phyloP scores from a whole-genome alignment of 371 early-diverging fungal species.

The Syncephalastrum monosporum region DNA sequence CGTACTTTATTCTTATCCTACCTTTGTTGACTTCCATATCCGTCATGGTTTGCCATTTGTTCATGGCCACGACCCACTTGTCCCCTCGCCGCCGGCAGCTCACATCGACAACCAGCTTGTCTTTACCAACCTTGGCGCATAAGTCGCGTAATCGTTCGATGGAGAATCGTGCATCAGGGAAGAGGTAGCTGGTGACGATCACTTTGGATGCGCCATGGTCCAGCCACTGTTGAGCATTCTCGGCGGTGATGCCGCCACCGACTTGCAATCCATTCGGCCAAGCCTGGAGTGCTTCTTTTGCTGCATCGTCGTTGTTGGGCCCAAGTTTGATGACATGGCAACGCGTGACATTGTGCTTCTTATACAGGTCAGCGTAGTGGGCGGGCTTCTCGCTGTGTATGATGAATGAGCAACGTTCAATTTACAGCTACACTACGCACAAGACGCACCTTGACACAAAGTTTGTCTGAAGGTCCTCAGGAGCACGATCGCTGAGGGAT shows the following conservation, averaged over 20 bases:
- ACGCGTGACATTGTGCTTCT: constrained; percentile 67
- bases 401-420: neutral
- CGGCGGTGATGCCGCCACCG: constrained; percentile 92
- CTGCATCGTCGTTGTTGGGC: constrained; percentile 85
- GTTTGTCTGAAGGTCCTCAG: constrained; percentile 79
- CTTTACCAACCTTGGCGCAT: constrained; percentile 68
- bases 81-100: constrained; percentile 78
- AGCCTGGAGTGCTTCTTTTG: constrained; percentile 73
- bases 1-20: constrained; percentile 13
- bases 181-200: constrained; percentile 94
- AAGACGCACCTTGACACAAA: constrained; percentile 77
- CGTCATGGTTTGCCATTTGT: constrained; percentile 96
- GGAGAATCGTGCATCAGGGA: constrained; percentile 76
- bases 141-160: constrained; percentile 65
- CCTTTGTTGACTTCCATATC: constrained; percentile 80
- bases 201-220: constrained; percentile 87
- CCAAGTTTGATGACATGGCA: constrained; percentile 96
- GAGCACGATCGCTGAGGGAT: constrained; percentile 70
- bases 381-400: constrained; percentile 64
- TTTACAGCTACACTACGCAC: neutral
- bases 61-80: constrained; percentile 93
- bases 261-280: constrained; percentile 91
- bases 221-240: constrained; percentile 88
- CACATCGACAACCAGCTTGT: constrained; percentile 88
- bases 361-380: constrained; percentile 83